These are phyloP conservation scores for Metschnikowia santaceciliae DNA, from an alignment of 805 yeast genomes.

Conservation along the genomic window DNA sequence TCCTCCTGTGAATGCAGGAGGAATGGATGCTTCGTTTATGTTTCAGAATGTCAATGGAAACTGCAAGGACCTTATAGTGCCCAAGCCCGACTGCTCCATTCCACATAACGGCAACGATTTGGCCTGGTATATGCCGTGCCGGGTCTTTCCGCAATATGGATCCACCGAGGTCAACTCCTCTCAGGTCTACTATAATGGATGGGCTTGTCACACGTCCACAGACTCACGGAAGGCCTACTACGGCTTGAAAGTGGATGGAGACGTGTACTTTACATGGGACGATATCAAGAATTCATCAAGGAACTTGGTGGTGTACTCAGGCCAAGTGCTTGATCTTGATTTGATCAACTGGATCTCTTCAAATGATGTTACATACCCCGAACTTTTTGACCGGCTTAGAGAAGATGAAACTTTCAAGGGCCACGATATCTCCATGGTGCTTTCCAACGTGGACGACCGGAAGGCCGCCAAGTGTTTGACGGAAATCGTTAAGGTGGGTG, in stretches of 20 bases:
- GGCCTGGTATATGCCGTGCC: constrained; percentile 98
- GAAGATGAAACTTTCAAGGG: constrained; percentile 58
- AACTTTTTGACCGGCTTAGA: constrained; percentile 60
- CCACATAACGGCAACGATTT: constrained; percentile 59
- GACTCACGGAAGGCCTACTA: constrained; percentile 69
- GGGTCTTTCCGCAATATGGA: constrained; percentile 64
- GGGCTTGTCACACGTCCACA: constrained; percentile 78
- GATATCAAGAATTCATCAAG: constrained; percentile 65
- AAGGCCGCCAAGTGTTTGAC: constrained; percentile 75
- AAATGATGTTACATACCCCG: constrained; percentile 70
- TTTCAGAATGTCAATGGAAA: constrained; percentile 92
- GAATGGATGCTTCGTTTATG: constrained; percentile 75
- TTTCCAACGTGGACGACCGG: constrained; percentile 63
- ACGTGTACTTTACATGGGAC: constrained; percentile 87
- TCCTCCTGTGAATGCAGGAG: constrained; percentile 87
- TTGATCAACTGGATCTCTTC: constrained; percentile 70
- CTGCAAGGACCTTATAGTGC: constrained; percentile 73
- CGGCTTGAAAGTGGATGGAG: constrained; percentile 56
- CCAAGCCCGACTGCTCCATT: constrained; percentile 64
- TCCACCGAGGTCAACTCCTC: constrained; percentile 63
- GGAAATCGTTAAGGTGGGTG: constrained; percentile 86
- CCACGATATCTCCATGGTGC: constrained; percentile 72
- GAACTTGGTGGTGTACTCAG: constrained; percentile 83
- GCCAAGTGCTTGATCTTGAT: constrained; percentile 79
- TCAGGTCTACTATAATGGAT: constrained; percentile 66